Conservation (phyloP, 495 filamentous ascomycete species). For the Schizothecium vesticola region DNA sequence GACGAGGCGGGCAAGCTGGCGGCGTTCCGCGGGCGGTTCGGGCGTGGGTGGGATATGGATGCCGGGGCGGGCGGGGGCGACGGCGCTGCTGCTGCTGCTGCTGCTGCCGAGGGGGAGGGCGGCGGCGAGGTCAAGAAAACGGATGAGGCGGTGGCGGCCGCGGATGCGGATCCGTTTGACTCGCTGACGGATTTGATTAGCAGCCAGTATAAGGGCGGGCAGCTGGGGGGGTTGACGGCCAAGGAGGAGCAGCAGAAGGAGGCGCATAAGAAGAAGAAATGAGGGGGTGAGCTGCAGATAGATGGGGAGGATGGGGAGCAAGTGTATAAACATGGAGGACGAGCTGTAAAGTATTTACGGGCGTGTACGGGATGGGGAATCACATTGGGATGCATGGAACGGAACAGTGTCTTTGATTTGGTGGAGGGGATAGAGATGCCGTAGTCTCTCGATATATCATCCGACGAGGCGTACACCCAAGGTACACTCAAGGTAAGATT, state of each 20-base stretch:
- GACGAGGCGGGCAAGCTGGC: slow-evolving; percentile 90
- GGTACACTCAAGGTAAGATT: neutral
- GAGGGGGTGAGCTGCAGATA: no score
- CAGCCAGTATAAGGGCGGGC: slow-evolving; percentile 31
- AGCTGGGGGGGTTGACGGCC: slow-evolving; percentile 24
- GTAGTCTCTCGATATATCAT: slow-evolving; percentile 1
- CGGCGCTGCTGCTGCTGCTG: no score
- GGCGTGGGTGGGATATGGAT: slow-evolving; percentile 66
- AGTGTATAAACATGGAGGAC: neutral
- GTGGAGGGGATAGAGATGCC: slow-evolving; percentile 3
- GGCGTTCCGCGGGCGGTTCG: slow-evolving; percentile 80
- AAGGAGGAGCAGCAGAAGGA: slow-evolving; percentile 28
- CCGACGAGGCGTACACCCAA: neutral
- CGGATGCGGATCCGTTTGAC: slow-evolving; percentile 42
- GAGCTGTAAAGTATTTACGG: neutral
- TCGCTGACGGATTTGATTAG: slow-evolving; percentile 67
- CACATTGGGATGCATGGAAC: neutral
- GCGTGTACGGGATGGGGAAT: neutral
- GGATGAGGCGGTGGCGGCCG: neutral
- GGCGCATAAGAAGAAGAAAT: slow-evolving; percentile 26
- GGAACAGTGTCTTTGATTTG: slow-evolving; percentile 12
- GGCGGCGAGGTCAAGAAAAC: slow-evolving; percentile 19
- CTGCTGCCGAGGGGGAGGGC: slow-evolving; percentile 22
- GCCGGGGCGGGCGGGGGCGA: slow-evolving; percentile 15
- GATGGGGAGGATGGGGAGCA: neutral